A percentile compares a stretch with the other conserved stretches of the same genome.
phyloP scores from a whole-genome alignment of 192 early-diverging fungal genomes.

The Coemansia sp. region DNA sequence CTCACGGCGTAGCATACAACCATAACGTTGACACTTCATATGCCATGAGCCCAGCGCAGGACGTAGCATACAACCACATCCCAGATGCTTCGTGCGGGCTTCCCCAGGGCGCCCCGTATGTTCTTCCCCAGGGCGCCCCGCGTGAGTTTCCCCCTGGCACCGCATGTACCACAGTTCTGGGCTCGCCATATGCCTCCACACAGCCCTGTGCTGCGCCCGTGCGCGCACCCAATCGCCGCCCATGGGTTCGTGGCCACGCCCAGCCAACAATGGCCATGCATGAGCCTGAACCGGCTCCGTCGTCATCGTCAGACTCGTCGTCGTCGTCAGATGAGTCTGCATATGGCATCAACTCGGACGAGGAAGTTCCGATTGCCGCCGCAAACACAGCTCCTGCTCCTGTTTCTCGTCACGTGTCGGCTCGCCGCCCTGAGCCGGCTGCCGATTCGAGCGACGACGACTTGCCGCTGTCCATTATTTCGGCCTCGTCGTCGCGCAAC shows the following conservation, averaged over 20 bases:
- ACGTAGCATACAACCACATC: no score
- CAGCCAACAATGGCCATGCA: slow-evolving; percentile 8
- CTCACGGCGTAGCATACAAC: no score
- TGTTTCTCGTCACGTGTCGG: slow-evolving; percentile 9
- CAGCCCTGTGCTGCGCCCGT: neutral
- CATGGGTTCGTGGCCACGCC: slow-evolving; percentile 25
- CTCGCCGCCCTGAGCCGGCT: neutral
- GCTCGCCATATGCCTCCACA: slow-evolving; percentile 11
- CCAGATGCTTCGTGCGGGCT: neutral
- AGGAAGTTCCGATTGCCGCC: slow-evolving; percentile 15
- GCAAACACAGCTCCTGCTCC: slow-evolving; percentile 8
- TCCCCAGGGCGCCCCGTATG: neutral
- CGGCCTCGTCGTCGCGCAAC: slow-evolving; percentile 26
- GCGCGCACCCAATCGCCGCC: slow-evolving; percentile 15
- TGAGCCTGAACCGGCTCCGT: slow-evolving; percentile 10
- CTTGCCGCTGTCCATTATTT: slow-evolving; percentile 45
- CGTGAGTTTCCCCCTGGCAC: slow-evolving; percentile 4
- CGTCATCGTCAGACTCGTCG: slow-evolving; percentile 16
- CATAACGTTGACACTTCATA: no score
- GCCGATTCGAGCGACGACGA: slow-evolving; percentile 28
- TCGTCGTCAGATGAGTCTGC: slow-evolving; percentile 33
- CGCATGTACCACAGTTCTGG: neutral
- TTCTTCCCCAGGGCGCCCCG: neutral
- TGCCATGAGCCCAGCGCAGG: no score
- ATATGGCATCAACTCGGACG: slow-evolving; percentile 19